phyloP scores from a whole-genome alignment of 2,329 filamentous ascomycete species.

The Rachicladosporium sp. region DNA sequence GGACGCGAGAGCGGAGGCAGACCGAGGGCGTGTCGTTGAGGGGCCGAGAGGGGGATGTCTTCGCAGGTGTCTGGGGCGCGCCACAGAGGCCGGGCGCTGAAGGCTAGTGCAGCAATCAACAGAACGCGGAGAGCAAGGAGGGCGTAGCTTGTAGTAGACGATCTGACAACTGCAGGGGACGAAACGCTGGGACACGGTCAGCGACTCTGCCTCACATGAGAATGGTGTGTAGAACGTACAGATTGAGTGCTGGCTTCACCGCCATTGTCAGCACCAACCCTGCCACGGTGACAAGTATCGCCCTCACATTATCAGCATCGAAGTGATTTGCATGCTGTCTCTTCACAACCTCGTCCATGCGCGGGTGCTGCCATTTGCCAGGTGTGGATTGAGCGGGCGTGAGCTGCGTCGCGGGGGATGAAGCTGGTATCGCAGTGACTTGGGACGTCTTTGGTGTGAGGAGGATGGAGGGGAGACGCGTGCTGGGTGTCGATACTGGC shows the following conservation, averaged over 20 bases:
- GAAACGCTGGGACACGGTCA: constrained; percentile 2
- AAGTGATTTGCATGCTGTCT: constrained; percentile 71
- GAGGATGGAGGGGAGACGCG: neutral
- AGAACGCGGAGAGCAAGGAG: constrained; percentile 43
- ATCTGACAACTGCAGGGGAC: constrained; percentile 1
- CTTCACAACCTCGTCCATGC: constrained; percentile 71
- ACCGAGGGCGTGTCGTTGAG: constrained; percentile 73
- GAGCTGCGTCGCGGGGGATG: constrained; percentile 6
- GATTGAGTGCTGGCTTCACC: constrained; percentile 25
- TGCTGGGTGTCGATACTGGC: too few relatives aligned
- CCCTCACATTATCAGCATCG: constrained; percentile 60
- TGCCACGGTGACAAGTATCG: constrained; percentile 54
- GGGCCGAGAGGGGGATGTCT: constrained; percentile 85
- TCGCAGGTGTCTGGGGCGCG: constrained; percentile 62
- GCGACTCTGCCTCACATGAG: neutral
- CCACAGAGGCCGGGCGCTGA: constrained; percentile 61
- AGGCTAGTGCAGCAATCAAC: constrained; percentile 48
- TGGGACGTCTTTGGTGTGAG: constrained; percentile 3
- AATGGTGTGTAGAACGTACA: constrained; percentile 10
- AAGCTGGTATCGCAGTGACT: constrained; percentile 1
- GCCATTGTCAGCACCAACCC: constrained; percentile 42
- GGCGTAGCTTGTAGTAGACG: constrained; percentile 27
- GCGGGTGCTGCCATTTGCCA: constrained; percentile 84
- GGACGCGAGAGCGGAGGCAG: constrained; percentile 55
- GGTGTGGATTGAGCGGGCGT: constrained; percentile 16